Conservation (phyloP, 2,329 filamentous ascomycete species). For the Lecanoromycetidae sp. region DNA sequence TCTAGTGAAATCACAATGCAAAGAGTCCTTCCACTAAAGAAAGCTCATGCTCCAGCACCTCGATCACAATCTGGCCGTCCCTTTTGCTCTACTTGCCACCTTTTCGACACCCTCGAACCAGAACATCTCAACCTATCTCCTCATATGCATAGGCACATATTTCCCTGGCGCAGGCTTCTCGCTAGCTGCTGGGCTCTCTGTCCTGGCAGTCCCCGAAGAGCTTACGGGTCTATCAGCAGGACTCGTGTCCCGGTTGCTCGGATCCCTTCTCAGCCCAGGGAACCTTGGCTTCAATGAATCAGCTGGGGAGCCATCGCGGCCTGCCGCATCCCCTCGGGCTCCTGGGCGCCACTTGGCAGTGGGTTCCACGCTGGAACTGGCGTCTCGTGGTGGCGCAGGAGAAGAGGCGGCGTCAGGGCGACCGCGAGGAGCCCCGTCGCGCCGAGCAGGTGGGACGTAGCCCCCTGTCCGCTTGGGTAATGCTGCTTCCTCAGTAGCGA, state of each 20-base stretch:
- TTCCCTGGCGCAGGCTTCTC: constrained; percentile 28
- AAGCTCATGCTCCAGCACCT: no score
- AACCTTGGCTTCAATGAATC: constrained; percentile 11
- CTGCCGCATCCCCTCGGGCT: constrained; percentile 9
- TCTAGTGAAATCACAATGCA: neutral
- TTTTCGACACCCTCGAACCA: no score
- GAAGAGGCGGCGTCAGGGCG: constrained; percentile 12
- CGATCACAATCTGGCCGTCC: neutral
- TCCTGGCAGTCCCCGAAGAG: constrained; percentile 12
- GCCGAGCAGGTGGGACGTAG: constrained; percentile 37
- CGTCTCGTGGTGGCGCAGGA: constrained; percentile 13
- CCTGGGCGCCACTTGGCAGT: constrained; percentile 16
- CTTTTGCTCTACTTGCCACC: neutral
- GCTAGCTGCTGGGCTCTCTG: constrained; percentile 13
- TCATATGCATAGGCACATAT: constrained; percentile 17
- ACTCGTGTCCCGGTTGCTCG: constrained; percentile 11
- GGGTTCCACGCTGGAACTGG: constrained; percentile 11
- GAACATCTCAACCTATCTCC: constrained; percentile 11
- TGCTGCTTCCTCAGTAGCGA: constrained; percentile 27
- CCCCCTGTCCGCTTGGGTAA: constrained; percentile 27
- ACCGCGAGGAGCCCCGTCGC: constrained; percentile 19
- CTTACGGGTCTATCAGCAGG: constrained; percentile 13
- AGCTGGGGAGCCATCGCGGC: constrained; percentile 18
- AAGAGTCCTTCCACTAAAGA: no score
- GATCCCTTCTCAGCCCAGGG: constrained; percentile 4